Evolutionary conservation across 2,329 filamentous ascomycete genomes (phyloP).

Genomic region (Aspergillus ochraceus): DNA sequence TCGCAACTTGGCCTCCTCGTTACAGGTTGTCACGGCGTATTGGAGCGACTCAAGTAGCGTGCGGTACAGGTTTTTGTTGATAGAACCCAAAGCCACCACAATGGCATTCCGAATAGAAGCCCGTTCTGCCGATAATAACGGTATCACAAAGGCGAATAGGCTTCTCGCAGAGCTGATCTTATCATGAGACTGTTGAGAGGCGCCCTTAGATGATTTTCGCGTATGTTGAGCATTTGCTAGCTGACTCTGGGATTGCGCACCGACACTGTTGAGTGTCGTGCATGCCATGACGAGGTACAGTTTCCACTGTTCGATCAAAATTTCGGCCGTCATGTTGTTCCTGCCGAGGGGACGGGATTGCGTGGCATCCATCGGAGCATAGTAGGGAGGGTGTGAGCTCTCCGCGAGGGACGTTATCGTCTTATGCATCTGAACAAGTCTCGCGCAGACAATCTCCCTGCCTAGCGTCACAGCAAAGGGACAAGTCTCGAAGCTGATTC

Average conservation of each 20-base stretch:
- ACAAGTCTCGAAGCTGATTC: slow-evolving; percentile 86
- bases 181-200: slow-evolving; percentile 63
- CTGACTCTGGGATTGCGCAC: slow-evolving; percentile 60
- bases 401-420: slow-evolving; percentile 79
- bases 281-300: slow-evolving; percentile 96
- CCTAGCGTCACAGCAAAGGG: slow-evolving; percentile 88
- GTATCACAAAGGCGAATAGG: slow-evolving; percentile 88
- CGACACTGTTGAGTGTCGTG: slow-evolving; percentile 85
- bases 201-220: slow-evolving; percentile 72
- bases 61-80: slow-evolving; percentile 90
- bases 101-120: slow-evolving; percentile 84
- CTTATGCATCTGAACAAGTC: slow-evolving; percentile 89
- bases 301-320: slow-evolving; percentile 96
- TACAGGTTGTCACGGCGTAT: slow-evolving; percentile 79
- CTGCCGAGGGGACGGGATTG: slow-evolving; percentile 42
- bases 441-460: slow-evolving; percentile 87
- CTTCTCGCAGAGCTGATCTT: slow-evolving; percentile 86
- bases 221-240: slow-evolving; percentile 69
- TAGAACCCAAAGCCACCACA: slow-evolving; percentile 87
- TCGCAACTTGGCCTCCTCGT: slow-evolving; percentile 81
- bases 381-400: slow-evolving; percentile 56
- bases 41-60: slow-evolving; percentile 88
- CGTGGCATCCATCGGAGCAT: slow-evolving; percentile 34
- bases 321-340: slow-evolving; percentile 72
- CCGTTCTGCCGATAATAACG: slow-evolving; percentile 77